Evolutionary conservation across 1,284 basidiomycete genomes (phyloP).

Genomic region (Pyrrhoderma lamaoense): DNA sequence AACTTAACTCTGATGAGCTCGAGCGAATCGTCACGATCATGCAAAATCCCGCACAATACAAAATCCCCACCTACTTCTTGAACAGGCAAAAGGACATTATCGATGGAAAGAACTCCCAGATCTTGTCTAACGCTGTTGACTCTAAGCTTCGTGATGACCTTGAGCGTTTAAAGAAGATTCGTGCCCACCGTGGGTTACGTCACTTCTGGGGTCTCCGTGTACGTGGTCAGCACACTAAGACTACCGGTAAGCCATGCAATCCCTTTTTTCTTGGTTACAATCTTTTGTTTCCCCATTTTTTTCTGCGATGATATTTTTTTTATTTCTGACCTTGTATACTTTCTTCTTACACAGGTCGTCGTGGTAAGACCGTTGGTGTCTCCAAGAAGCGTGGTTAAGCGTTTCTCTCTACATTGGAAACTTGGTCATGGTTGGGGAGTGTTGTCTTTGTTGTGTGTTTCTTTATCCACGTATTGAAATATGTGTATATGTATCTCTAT

Average conservation of each 20-base stretch:
- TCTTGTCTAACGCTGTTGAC: constrained; percentile 96
- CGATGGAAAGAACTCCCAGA: constrained; percentile 95
- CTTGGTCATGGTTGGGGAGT: neutral
- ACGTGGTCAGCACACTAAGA: constrained; percentile 99
- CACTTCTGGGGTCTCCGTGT: constrained; percentile 97
- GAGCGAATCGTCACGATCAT: constrained; percentile 99
- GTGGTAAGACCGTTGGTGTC: constrained; percentile 89
- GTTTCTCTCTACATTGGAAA: constrained; percentile 6
- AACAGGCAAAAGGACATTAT: constrained; percentile 99
- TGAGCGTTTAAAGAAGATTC: constrained; percentile 99
- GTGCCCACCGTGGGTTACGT: constrained; percentile 95
- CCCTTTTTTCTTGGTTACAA: neutral
- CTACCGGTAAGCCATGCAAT: constrained; percentile 62
- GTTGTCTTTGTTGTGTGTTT: constrained; percentile 1
- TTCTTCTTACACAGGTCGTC: constrained; percentile 74
- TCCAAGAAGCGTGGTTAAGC: constrained; percentile 84
- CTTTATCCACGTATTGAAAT: constrained; percentile 1
- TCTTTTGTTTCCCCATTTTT: neutral
- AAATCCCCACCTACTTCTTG: constrained; percentile 98
- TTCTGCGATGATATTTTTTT: neutral
- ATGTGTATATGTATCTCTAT: constrained; percentile 6
- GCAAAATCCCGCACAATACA: constrained; percentile 99
- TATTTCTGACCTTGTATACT: too few relatives aligned
- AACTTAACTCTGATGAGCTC: constrained; percentile 94
- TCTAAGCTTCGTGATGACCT: constrained; percentile 98